Evolutionary conservation across 2,329 filamentous ascomycete genomes (phyloP), one percentile per base, ranked within the genome.

Genomic region (Lecanicillium sp.): DNA sequence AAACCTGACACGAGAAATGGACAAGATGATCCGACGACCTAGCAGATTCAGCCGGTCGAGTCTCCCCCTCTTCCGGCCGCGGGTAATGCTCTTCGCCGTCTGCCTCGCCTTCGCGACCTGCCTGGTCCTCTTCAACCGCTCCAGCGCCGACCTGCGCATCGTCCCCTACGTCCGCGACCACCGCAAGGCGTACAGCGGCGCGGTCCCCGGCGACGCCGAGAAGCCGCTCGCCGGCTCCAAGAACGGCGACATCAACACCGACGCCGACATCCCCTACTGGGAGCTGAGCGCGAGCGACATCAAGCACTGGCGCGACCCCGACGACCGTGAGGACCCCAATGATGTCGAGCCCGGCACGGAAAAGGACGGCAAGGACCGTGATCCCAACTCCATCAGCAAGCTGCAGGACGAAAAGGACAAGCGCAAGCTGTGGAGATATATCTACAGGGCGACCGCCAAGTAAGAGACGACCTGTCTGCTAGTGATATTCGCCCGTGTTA

Each of bases 361-460:
- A 52, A 62, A 57, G 5, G 66, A 69, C 46, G 66, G 66, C 33
- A 65, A 60, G 47, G 45, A 50, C 0, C 57, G 66, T 44, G 58
- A 58, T 3, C 55, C 63, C 44, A 62, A 62, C 40, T 54, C 61
- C 14, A 57, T 67, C 17, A 60, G 60, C 52, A 60, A 58, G 38
- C 56, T 67, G 10, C 64, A 67, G 41, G 63, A 64, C 44, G 67
- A 74, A 51, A 65, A 70, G 51, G 74, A 77, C 27, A 58, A 67
- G 56, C 62, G 66, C 20, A 67, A 62, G 54, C 58, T 63, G 53
- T 69, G 66, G 66, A 58, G 66, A 55, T 67, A 67, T 36, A 59
- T 63, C 15, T 71, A 71, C 55, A 62, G 64, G 47, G 63, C 65
- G 19, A 68, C 66, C 17, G 60, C 64, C 27, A 62, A 68, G 68